Conservation (phyloP, 805 yeast genomes). For the Maudiozyma barnettii region DNA sequence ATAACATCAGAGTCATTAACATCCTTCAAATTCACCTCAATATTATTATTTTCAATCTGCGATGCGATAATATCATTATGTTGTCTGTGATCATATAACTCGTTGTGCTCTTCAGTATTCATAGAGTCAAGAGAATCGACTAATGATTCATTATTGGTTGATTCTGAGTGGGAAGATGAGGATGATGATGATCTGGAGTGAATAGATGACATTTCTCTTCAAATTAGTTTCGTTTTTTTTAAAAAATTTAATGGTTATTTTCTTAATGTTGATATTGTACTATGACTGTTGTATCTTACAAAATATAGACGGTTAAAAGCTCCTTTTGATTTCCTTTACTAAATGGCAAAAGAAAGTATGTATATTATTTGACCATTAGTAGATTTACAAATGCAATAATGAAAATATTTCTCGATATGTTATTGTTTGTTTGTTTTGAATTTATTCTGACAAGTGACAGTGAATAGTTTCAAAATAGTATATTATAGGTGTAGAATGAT, state of each 20-base stretch:
- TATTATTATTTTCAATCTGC: conserved; percentile 16
- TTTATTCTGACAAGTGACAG: background rate
- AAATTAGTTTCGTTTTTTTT: background rate
- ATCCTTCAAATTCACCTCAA: background rate
- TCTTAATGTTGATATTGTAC: background rate
- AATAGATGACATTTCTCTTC: conserved; percentile 3
- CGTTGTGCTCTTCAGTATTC: conserved; percentile 32
- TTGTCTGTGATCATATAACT: conserved; percentile 40
- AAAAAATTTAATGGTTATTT: background rate
- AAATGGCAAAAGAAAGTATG: conserved; percentile 1
- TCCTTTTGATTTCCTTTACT: background rate
- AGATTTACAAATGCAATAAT: background rate
- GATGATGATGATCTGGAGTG: conserved; percentile 2
- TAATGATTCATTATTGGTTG: conserved; percentile 7
- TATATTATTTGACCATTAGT: background rate
- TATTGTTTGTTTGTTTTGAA: background rate
- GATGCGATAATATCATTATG: conserved; percentile 36
- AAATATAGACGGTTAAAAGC: background rate
- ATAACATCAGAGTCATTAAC: background rate
- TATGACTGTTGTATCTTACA: background rate
- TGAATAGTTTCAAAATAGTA: background rate
- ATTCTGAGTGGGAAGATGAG: background rate
- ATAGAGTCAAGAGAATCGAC: conserved; percentile 29
- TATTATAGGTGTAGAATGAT: background rate
- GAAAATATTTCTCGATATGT: background rate